A percentile compares a stretch with the other conserved stretches of the same genome.
Evolutionary conservation across 1,139 yeast genomes (phyloP).

Genomic region (Pneumocystis sp.): DNA sequence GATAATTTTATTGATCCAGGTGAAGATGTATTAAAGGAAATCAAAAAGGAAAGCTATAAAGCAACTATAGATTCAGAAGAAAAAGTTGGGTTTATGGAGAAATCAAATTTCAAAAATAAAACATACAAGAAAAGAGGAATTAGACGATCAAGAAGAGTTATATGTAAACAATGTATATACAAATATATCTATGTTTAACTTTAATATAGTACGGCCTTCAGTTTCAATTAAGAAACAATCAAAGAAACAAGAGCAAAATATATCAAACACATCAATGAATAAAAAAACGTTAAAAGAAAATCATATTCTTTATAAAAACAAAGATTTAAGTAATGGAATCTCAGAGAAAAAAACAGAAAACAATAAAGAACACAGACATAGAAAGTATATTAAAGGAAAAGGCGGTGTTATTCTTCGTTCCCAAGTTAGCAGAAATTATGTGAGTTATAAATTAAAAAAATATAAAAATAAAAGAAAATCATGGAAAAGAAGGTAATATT

Average conservation of each 20-base stretch:
- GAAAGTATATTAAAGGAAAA: not conserved
- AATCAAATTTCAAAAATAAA: not conserved
- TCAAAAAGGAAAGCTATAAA: slow-evolving; percentile 4
- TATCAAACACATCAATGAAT: not conserved
- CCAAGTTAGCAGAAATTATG: slow-evolving; percentile 4
- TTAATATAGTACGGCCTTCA: not conserved
- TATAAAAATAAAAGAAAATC: not conserved
- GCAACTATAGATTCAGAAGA: not conserved
- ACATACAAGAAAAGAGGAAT: not conserved
- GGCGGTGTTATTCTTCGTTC: not conserved
- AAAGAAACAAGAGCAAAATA: not conserved
- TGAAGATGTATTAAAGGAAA: slow-evolving; percentile 11
- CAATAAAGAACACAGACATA: not conserved
- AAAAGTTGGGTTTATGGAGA: not conserved
- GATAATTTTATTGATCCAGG: slow-evolving; percentile 14
- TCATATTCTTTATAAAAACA: not conserved
- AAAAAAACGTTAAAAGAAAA: not conserved
- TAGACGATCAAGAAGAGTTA: not conserved
- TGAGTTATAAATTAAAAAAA: slow-evolving; percentile 2
- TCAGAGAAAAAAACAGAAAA: not conserved
- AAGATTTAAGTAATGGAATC: not conserved
- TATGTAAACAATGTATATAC: not conserved
- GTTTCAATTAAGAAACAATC: not conserved
- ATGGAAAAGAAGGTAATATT: not conserved
- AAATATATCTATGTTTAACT: not conserved